Conservation (phyloP, 192 early-diverging fungal species). For the Rhizophagus prolifer region DNA sequence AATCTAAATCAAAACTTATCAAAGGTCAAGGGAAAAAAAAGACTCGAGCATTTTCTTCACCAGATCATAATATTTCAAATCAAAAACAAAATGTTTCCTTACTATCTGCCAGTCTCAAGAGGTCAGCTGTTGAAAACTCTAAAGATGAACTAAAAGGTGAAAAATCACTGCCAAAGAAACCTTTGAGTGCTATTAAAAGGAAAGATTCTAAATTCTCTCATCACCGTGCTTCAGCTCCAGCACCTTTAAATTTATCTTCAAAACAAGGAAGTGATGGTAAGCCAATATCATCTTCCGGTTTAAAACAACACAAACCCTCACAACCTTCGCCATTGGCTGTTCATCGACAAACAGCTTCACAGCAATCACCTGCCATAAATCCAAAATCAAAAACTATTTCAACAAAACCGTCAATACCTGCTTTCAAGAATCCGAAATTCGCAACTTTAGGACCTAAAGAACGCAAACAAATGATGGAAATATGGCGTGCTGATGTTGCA, state of each 20-base stretch:
- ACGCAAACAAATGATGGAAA: constrained; percentile 43
- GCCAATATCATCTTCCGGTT: not conserved
- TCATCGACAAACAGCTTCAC: not conserved
- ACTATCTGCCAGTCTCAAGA: constrained; percentile 22
- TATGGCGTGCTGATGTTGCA: constrained; percentile 42
- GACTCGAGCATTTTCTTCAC: not conserved
- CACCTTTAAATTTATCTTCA: not conserved
- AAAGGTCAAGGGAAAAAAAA: constrained; percentile 7
- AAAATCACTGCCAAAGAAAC: not conserved
- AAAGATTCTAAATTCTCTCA: not conserved
- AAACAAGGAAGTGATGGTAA: not conserved
- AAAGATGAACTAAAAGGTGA: constrained; percentile 4
- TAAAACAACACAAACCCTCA: constrained; percentile 27
- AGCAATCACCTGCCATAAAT: not conserved
- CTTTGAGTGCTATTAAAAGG: not conserved
- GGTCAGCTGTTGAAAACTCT: constrained; percentile 4
- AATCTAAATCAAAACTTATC: not conserved
- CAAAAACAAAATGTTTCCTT: constrained; percentile 18
- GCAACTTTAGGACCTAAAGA: constrained; percentile 30
- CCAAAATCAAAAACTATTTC: not conserved
- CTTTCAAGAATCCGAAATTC: constrained; percentile 32
- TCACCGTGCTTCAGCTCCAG: not conserved
- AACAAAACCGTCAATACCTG: constrained; percentile 6
- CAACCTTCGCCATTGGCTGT: constrained; percentile 21
- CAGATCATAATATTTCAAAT: not conserved